Base-by-base conservation (phyloP, 176 grass and related monocot genomes). In the Carex pumila region DNA sequence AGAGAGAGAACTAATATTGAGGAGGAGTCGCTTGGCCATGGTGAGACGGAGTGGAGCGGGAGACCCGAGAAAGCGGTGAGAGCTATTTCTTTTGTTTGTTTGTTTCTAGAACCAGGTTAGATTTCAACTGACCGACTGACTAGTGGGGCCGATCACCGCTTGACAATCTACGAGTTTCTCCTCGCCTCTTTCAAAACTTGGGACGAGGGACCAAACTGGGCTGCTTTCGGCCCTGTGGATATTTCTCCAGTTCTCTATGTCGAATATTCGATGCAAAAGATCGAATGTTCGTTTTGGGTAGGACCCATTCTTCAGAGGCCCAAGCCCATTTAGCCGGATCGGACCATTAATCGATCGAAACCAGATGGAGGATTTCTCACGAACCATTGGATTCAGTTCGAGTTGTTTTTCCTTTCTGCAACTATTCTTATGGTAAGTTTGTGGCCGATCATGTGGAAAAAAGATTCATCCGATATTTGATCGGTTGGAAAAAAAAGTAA, bases 21-120 rank as follows among this genome's bases (percentile, higher is more conserved):
- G 84, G 66, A 97, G 87, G 10, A 98, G 87, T 39, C 85, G 86
- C 84, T 89, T 98, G 75, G 89, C 92, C 92, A 81, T 59, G 59
- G 55, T 6, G 75, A 71, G 67, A 76, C 25, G 14, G 25, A 7
- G 25, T 7, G 66, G 22, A 32, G 19, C 15, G 62, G 52, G 36
- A 56, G 41, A 49, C 21, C 21, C 12, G 68, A 55, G 43, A 59
- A 39, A 72, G 29, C 29, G 43, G 8, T 3, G 47, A 54, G 21
- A 31, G 12, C 3, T 56, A 17, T 41, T n/a, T n/a, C n/a, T n/a
- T n/a, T n/a, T n/a, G n/a, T n/a, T n/a, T 66, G 17, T 72, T 61
- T 17, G 65, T 37, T 53, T 76, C 22, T 76, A 30, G 71, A 53
- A 75, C 14, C 66, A 18, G 17, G 34, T 69, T 61, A 39, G 65